Evolutionary conservation across 805 yeast species (phyloP).

Genomic region (Wickerhamomyces subpelliculosus): DNA sequence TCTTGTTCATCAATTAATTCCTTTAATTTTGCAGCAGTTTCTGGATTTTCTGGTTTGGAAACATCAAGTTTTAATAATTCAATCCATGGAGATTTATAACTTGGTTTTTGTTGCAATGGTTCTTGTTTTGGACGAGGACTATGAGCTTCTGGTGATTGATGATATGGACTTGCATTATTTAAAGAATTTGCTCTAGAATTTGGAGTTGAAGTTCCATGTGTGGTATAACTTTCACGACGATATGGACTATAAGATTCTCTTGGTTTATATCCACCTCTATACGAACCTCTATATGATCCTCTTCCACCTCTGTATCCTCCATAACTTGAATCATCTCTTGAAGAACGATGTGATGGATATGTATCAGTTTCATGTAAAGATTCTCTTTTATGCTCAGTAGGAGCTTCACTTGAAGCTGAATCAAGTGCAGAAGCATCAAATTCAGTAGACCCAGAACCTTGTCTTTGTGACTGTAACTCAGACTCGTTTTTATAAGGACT

Average conservation of each 20-base stretch:
- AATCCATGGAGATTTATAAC: conserved; percentile 10
- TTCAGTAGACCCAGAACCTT: no score
- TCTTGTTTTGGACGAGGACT: no score
- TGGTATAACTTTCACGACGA: not conserved
- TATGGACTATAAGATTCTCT: not conserved
- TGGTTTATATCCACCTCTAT: conserved; percentile 3
- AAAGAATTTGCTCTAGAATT: not conserved
- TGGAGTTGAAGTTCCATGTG: not conserved
- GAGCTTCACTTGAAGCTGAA: no score
- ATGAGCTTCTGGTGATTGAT: not conserved
- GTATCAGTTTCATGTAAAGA: not conserved
- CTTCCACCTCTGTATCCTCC: conserved; percentile 1
- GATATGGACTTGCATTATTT: not conserved
- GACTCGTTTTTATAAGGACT: not conserved
- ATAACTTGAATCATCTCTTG: not conserved
- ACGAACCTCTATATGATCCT: conserved; percentile 4
- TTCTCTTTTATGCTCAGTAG: not conserved
- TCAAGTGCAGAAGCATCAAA: no score
- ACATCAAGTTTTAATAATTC: conserved; percentile 6
- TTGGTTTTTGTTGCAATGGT: not conserved
- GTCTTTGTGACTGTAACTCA: no score
- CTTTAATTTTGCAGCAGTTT: conserved; percentile 1
- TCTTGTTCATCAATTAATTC: conserved; percentile 8
- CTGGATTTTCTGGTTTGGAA: not conserved
- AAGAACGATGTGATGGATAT: not conserved